Evolutionary conservation across 208 protist genomes (phyloP).

Genomic region (Crithidia expoeki): DNA sequence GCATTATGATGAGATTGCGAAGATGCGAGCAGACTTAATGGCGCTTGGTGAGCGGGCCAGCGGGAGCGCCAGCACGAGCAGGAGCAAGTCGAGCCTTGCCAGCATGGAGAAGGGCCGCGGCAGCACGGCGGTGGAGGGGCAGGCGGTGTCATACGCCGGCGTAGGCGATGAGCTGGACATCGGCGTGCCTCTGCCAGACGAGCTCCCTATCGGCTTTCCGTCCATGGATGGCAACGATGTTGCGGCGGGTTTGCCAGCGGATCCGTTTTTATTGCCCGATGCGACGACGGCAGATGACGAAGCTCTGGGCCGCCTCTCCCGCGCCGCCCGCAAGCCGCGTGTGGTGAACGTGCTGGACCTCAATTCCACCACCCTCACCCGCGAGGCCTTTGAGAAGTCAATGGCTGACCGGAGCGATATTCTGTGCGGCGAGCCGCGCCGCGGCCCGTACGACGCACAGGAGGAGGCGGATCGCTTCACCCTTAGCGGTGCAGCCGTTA

Average conservation of each 20-base stretch:
- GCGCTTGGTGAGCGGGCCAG: constrained; percentile 76
- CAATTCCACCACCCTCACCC: constrained; percentile 69
- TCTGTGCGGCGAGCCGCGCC: constrained; percentile 56
- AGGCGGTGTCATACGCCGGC: constrained; percentile 47
- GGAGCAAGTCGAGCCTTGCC: constrained; percentile 80
- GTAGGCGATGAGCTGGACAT: constrained; percentile 81
- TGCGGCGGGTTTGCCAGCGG: constrained; percentile 17
- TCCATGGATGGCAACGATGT: constrained; percentile 10
- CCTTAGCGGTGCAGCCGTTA: constrained; percentile 32
- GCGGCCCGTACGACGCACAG: constrained; percentile 62
- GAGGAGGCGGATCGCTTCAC: constrained; percentile 65
- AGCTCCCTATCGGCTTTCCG: constrained; percentile 51
- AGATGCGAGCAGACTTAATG: constrained; percentile 80
- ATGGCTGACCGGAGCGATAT: constrained; percentile 76
- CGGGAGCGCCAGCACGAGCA: constrained; percentile 66
- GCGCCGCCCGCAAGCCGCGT: constrained; percentile 29
- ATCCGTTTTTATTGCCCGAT: constrained; percentile 42
- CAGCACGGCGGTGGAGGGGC: constrained; percentile 40
- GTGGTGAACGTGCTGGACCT: constrained; percentile 67
- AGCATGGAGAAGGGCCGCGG: constrained; percentile 88
- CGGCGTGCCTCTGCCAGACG: constrained; percentile 79
- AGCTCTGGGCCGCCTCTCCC: constrained; percentile 6
- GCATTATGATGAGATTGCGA: constrained; percentile 85
- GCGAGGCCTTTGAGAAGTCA: constrained; percentile 64
- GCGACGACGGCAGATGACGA: constrained; percentile 25